These are phyloP conservation scores for Gloeopeniophorella convolvens DNA, from an alignment of 768 basidiomycete genomes.

Conservation along the genomic window DNA sequence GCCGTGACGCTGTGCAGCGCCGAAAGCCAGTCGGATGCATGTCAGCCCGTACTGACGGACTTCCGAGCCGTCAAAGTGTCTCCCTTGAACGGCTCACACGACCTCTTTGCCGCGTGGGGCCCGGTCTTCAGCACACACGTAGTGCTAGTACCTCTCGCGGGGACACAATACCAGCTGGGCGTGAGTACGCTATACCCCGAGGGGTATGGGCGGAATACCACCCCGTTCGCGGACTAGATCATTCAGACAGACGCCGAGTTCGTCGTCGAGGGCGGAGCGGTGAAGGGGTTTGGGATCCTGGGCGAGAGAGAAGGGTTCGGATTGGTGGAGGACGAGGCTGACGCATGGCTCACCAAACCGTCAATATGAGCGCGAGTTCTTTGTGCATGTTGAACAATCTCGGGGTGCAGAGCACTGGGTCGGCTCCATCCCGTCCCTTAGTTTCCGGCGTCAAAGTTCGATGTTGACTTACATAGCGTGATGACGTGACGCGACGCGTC, in stretches of 20 bases:
- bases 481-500: too few relatives aligned
- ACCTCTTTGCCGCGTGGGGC: background rate
- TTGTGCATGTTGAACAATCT: too few relatives aligned
- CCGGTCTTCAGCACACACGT: background rate
- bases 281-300: background rate
- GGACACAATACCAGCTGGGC: background rate
- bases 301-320: background rate
- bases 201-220: background rate
- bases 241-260: background rate
- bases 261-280: background rate
- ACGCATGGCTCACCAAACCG: background rate
- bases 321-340: background rate
- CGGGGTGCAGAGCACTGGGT: too few relatives aligned
- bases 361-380: too few relatives aligned
- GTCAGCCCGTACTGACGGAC: background rate
- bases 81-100: background rate
- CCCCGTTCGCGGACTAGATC: background rate
- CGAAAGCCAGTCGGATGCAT: background rate
- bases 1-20: background rate
- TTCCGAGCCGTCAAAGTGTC: background rate
- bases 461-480: too few relatives aligned
- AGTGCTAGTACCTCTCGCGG: background rate
- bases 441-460: too few relatives aligned
- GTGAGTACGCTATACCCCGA: background rate
- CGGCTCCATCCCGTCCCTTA: too few relatives aligned